These are phyloP conservation scores for Calonectria montana DNA, from an alignment of 2,329 filamentous ascomycete genomes.

Conservation along the genomic window DNA sequence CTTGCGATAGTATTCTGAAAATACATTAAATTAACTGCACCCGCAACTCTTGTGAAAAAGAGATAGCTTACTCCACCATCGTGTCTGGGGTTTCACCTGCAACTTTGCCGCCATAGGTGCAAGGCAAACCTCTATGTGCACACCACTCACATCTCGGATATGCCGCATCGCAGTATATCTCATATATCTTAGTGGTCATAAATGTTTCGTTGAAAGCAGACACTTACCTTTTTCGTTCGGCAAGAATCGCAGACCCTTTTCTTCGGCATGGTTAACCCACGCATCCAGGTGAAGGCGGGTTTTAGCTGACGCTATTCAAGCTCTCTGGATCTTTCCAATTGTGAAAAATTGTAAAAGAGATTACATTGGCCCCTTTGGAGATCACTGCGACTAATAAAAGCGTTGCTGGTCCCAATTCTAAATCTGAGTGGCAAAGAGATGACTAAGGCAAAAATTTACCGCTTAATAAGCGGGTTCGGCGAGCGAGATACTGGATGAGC, in stretches of 20 bases:
- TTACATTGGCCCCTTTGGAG: too few species aligned
- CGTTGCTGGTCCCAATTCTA: neutral
- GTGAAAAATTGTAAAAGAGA: too few species aligned
- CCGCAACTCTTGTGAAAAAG: too few species aligned
- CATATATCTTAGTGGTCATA: neutral
- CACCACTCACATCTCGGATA: neutral
- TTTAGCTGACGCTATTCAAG: too few species aligned
- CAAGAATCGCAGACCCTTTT: neutral
- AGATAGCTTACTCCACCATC: neutral
- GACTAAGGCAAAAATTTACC: neutral
- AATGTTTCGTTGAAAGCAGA: too few species aligned
- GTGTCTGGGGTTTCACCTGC: neutral
- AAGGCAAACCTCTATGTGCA: neutral
- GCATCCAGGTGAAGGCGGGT: too few species aligned
- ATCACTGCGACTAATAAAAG: neutral
- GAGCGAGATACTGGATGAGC: neutral
- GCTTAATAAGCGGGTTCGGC: slow-evolving; percentile 3
- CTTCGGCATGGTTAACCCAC: neutral
- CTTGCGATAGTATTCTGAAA: neutral
- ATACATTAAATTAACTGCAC: neutral
- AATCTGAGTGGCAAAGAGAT: neutral
- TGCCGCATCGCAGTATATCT: neutral
- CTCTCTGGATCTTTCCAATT: too few species aligned
- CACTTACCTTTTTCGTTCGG: neutral
- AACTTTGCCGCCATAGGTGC: neutral